A percentile compares a stretch with the other conserved stretches of the same genome.
phyloP scores from a whole-genome alignment of 2,329 filamentous ascomycete species.

The Pseudofabraea citricarpa region DNA sequence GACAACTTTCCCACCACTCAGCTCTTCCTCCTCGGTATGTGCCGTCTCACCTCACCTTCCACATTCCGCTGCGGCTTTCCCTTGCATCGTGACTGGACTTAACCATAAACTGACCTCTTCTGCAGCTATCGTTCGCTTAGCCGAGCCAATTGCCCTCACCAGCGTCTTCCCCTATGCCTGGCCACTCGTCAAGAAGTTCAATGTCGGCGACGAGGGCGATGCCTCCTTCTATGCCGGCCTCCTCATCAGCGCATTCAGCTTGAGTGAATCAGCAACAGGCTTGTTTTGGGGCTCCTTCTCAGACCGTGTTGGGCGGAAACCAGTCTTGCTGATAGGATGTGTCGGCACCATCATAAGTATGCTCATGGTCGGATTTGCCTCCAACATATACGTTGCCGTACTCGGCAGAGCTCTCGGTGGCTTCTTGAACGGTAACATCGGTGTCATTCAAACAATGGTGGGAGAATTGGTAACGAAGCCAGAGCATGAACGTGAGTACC shows the following conservation, averaged over 20 bases:
- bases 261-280: slow-evolving; percentile 77
- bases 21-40: slow-evolving; percentile 77
- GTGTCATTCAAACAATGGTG: slow-evolving; percentile 86
- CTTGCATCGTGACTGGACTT: background rate
- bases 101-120: slow-evolving; percentile 9
- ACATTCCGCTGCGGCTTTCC: background rate
- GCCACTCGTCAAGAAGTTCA: slow-evolving; percentile 72
- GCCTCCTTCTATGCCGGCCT: slow-evolving; percentile 85
- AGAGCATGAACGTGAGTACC: slow-evolving; percentile 63
- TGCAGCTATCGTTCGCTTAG: slow-evolving; percentile 82
- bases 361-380: slow-evolving; percentile 75
- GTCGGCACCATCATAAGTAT: slow-evolving; percentile 78
- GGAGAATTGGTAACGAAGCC: slow-evolving; percentile 79
- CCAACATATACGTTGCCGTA: slow-evolving; percentile 80
- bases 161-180: slow-evolving; percentile 92
- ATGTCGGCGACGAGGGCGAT: slow-evolving; percentile 67
- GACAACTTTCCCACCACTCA: slow-evolving; percentile 78
- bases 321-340: slow-evolving; percentile 76
- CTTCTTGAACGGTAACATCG: slow-evolving; percentile 85
- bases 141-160: slow-evolving; percentile 87
- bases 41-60: background rate
- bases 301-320: slow-evolving; percentile 79
- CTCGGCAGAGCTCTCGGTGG: slow-evolving; percentile 73
- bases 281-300: slow-evolving; percentile 86
- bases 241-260: slow-evolving; percentile 80